Base-by-base conservation (phyloP, 2,329 filamentous ascomycete species). In the Talaromyces piceae region DNA sequence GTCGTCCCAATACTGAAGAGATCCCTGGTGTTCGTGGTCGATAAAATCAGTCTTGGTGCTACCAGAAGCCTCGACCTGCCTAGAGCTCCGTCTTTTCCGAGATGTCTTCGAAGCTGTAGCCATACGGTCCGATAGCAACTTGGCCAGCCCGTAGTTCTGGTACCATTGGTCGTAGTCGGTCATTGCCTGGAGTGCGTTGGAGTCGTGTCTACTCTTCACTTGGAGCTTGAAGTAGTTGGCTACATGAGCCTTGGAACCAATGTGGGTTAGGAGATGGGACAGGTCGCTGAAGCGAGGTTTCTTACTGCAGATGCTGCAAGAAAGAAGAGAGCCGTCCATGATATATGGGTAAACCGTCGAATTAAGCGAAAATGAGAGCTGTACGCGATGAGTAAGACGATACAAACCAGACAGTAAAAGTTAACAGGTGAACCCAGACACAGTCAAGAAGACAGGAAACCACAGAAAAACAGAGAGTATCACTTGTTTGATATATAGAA, bases 201-300 rank as follows among this genome's bases (percentile, higher is more conserved):
- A 68, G 54, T 94, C 86, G 43, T 80, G 77, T 49, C 82, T 78
- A 50, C 84, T 81, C 52, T 80, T 81, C 58, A 95, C 81, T 61
- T 88, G 84, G 48, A 89, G 78, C 62, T 88, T 89, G 73, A 91
- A 94, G 61, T 88, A 83, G 64, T 88, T 81, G 54, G 89, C 84
- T 28, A 96, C 75, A 66, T 97, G 91, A n/a, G 87, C 86, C 66
- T 96, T 96, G 57, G 91, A 96, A 54, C 87, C 83, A 56, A 96
- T 82, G 65, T 97, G 91, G 11, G 91, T 97, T 63, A 97, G 80
- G 31, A 96, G 76, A 68, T 96, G 91, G 28, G 91, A 95, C 41
- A 90, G 77, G 68, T 97, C 91, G 51, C 89, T 95, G 71, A 96
- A 96, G 26, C 72, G 80, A 33, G 88, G 88, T 54, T 79, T 79